These are phyloP conservation scores for Backusella psychrophila DNA, from an alignment of 192 early-diverging fungal species.

Conservation along the genomic window DNA sequence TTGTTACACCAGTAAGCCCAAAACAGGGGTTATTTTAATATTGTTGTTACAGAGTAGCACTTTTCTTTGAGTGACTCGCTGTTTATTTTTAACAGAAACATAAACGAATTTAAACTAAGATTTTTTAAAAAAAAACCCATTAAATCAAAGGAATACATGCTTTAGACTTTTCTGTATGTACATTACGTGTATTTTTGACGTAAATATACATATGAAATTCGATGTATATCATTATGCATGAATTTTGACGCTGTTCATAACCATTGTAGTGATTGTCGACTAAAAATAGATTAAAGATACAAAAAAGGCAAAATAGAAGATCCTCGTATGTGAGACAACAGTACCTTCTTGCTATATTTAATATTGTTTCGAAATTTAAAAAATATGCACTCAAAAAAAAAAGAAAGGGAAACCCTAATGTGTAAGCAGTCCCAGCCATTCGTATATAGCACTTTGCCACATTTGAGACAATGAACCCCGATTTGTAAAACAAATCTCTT, in stretches of 20 bases:
- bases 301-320: not conserved
- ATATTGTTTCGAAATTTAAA: not conserved
- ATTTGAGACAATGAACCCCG: not conserved
- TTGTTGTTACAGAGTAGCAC: not conserved
- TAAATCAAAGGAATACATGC: not conserved
- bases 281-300: not conserved
- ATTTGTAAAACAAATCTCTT: not conserved
- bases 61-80: not conserved
- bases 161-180: not conserved
- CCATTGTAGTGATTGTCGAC: not conserved
- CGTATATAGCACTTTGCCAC: not conserved
- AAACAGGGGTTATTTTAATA: not conserved
- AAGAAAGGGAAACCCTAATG: not conserved
- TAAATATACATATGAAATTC: not conserved
- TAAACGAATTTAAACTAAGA: not conserved
- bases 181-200: not conserved
- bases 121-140: not conserved
- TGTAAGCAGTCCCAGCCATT: not conserved
- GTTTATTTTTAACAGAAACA: not conserved
- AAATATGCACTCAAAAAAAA: not conserved
- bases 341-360: not conserved
- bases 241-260: not conserved
- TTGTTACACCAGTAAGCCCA: not conserved
- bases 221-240: not conserved
- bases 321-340: not conserved